Conservation (phyloP, 768 basidiomycete genomes). For the Leccinum variicolor region DNA sequence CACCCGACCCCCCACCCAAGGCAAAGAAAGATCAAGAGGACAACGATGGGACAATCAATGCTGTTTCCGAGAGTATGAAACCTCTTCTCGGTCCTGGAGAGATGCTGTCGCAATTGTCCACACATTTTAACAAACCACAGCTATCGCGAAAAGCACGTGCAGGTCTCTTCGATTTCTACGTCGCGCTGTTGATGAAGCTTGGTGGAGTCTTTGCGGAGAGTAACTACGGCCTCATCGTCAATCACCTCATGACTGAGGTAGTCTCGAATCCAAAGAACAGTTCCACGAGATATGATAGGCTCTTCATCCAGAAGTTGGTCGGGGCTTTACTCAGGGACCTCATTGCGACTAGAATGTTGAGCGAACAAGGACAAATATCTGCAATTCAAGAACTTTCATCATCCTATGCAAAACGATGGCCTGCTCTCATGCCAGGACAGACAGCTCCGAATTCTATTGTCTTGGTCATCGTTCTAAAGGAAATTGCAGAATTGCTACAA, state of each 20-base stretch:
- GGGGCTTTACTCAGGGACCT: constrained; percentile 80
- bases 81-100: constrained; percentile 69
- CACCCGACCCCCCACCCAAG: constrained; percentile 51
- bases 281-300: constrained; percentile 64
- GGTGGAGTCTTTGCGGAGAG: constrained; percentile 76
- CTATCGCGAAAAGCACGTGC: constrained; percentile 69
- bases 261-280: constrained; percentile 56
- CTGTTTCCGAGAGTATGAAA: constrained; percentile 54
- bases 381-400: constrained; percentile 86
- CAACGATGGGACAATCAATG: constrained; percentile 50
- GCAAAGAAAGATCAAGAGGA: constrained; percentile 60
- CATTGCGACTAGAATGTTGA: constrained; percentile 83
- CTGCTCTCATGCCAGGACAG: constrained; percentile 87
- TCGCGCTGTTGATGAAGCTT: constrained; percentile 68
- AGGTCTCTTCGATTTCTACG: constrained; percentile 88
- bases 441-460: constrained; percentile 62
- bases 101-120: constrained; percentile 80
- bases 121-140: constrained; percentile 74
- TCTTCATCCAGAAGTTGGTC: constrained; percentile 70
- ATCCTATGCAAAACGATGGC: constrained; percentile 86
- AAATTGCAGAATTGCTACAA: constrained; percentile 81
- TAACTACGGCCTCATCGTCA: constrained; percentile 76
- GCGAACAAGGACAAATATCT: constrained; percentile 89
- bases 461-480: constrained; percentile 71
- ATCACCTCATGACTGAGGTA: constrained; percentile 77